Base-by-base conservation (phyloP, 768 basidiomycete genomes). In the Candolleomyces aberdarensis region DNA sequence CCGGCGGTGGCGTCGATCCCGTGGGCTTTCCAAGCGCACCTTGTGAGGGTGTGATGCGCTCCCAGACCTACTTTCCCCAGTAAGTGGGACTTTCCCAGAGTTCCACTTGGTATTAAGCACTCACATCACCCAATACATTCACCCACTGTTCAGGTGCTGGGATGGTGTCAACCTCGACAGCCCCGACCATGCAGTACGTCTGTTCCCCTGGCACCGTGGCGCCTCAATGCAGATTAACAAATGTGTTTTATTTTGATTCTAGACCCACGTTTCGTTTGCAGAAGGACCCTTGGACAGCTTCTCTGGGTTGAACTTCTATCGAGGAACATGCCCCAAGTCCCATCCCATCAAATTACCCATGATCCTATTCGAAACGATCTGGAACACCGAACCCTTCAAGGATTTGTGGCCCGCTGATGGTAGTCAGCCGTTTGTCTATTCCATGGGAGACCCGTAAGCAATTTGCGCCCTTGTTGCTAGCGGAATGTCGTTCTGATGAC, bases 361-460 rank as follows among this genome's bases (percentile, higher is more conserved):
- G 41, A 39, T 60, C 19, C 51, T 60, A 5, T 51, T 60, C n/a
- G 59, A 60, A 36, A 60, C 52, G 15, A 54, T 60, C 48, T 60
- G 59, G 59, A 51, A 60, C 32, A 54, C 51, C 9, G 17, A 51
- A 50, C 50, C 50, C 9, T 60, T 60, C 52, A 60, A 50, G 29
- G 31, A 48, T 22, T 15, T 54, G 15, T 54, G 52, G 52, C 52
- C 52, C 10, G 8, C 41, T 15, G 59, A 60, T 32, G 59, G 59
- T 14, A 54, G n/a, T 15, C 59, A 53, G 40, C 59, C 59, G 10
- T 39, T 60, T 20, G 51, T 60, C 6, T 62, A 52, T 29, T 54
- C 50, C 44, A 62, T 62, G 62, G 62, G 62, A 43, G 62, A 62
- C 40, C 59, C 59, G 59, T 60, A 60, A 17, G 57, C 31, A 26